These are phyloP conservation scores for Ettlia oleoabundans DNA, from an alignment of 139 green algal genomes.

Conservation along the genomic window DNA sequence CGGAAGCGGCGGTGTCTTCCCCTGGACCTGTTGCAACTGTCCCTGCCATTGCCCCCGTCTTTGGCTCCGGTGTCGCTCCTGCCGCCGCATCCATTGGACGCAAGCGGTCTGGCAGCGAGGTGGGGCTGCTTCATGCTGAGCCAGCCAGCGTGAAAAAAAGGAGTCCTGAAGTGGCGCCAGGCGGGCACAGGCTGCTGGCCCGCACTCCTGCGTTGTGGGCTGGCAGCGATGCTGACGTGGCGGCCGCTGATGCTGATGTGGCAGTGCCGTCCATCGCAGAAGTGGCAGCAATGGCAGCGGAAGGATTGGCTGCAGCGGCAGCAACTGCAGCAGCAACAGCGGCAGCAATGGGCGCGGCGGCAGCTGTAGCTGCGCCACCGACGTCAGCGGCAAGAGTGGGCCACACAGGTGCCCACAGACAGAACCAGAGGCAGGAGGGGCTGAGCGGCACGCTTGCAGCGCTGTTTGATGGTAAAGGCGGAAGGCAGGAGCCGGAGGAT, in stretches of 20 bases:
- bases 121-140: not conserved
- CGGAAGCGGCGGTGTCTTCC: too few species aligned
- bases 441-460: too few species aligned
- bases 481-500: too few species aligned
- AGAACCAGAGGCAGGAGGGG: too few species aligned
- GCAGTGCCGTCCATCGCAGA: too few species aligned
- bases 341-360: not conserved
- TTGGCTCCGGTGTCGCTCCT: not conserved
- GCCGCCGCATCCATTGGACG: not conserved
- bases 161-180: not conserved
- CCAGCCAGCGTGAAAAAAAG: conserved; percentile 19
- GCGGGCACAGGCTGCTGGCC: not conserved
- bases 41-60: too few species aligned
- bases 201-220: not conserved
- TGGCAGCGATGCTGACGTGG: not conserved
- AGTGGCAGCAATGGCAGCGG: not conserved
- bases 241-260: too few species aligned
- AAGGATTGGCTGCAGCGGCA: not conserved
- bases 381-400: too few species aligned
- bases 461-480: too few species aligned
- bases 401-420: too few species aligned
- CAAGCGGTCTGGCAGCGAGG: conserved; percentile 17
- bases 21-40: too few species aligned
- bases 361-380: not conserved
- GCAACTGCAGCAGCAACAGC: too few species aligned